Percentiles rank a stretch among this genome's conserved stretches.
Conservation (phyloP, 495 filamentous ascomycete genomes). For the Daldinia childiae region DNA sequence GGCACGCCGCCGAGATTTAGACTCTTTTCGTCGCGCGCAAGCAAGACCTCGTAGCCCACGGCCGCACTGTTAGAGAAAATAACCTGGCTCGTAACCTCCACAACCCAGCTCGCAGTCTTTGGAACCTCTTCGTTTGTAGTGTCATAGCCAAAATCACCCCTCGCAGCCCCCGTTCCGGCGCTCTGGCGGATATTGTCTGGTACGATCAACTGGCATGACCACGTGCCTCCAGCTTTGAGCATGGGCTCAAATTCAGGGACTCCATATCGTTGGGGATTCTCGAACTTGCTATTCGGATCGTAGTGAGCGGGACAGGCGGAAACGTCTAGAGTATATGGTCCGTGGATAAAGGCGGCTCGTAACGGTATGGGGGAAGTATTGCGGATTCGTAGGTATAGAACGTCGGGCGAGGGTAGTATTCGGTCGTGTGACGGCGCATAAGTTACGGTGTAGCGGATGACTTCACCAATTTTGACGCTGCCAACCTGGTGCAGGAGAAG, state of each 20-base stretch:
- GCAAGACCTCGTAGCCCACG: slow-evolving; percentile 88
- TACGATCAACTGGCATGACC: slow-evolving; percentile 78
- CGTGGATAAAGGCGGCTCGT: slow-evolving; percentile 94
- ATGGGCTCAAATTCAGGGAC: slow-evolving; percentile 92
- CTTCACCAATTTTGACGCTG: slow-evolving; percentile 90
- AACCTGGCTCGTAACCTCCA: slow-evolving; percentile 91
- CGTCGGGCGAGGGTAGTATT: slow-evolving; percentile 81
- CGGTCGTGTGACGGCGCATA: slow-evolving; percentile 90
- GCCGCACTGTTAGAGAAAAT: slow-evolving; percentile 88
- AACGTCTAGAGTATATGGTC: slow-evolving; percentile 89
- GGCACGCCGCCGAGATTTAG: slow-evolving; percentile 70
- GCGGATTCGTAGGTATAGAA: slow-evolving; percentile 84
- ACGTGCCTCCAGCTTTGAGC: slow-evolving; percentile 90
- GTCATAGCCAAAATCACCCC: slow-evolving; percentile 49
- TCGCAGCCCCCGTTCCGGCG: slow-evolving; percentile 51
- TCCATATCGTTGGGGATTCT: slow-evolving; percentile 68
- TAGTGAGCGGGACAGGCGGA: slow-evolving; percentile 83
- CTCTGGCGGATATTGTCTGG: slow-evolving; percentile 73
- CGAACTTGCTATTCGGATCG: slow-evolving; percentile 77
- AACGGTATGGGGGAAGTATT: slow-evolving; percentile 92
- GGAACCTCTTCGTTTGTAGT: slow-evolving; percentile 43
- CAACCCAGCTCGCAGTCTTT: slow-evolving; percentile 80
- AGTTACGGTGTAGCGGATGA: slow-evolving; percentile 89
- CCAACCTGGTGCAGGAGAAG: slow-evolving; percentile 88
- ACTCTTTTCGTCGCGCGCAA: slow-evolving; percentile 86